Conservation (phyloP, 2,329 filamentous ascomycete species). For the Tolypocladium endophyticum region DNA sequence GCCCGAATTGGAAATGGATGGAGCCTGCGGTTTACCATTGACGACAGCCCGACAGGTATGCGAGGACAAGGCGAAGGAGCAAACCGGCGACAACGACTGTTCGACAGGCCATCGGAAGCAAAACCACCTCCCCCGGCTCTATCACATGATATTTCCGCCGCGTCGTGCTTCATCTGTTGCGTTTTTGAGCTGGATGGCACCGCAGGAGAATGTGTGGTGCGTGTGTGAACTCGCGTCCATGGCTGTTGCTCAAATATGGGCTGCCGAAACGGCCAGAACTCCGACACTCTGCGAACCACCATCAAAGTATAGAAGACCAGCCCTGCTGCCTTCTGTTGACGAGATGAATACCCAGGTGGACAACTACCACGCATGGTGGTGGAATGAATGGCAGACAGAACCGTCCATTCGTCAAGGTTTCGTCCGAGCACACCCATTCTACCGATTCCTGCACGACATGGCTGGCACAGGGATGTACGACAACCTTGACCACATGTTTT, state of each 20-base stretch:
- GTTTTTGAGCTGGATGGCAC: conserved; percentile 24
- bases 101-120: conserved; percentile 3
- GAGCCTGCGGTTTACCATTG: neutral
- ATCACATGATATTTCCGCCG: conserved; percentile 30
- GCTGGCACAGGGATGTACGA: conserved; percentile 16
- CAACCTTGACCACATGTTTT: conserved; percentile 12
- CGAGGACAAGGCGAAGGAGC: neutral
- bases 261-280: neutral
- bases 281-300: neutral
- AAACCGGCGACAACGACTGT: conserved; percentile 1
- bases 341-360: conserved; percentile 15
- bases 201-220: conserved; percentile 19
- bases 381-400: conserved; percentile 10
- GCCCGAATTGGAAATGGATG: conserved; percentile 8
- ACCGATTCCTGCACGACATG: conserved; percentile 13
- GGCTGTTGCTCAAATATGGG: conserved; percentile 29
- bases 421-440: conserved; percentile 11
- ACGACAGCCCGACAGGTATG: neutral
- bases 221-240: conserved; percentile 29
- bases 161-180: conserved; percentile 29
- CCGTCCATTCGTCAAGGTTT: conserved; percentile 10
- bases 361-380: conserved; percentile 16
- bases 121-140: conserved; percentile 20
- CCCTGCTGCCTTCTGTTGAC: conserved; percentile 8
- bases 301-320: conserved; percentile 8